These are phyloP conservation scores for Vigna angularis DNA, from an alignment of 306 rosid species.

Conservation along the genomic window DNA sequence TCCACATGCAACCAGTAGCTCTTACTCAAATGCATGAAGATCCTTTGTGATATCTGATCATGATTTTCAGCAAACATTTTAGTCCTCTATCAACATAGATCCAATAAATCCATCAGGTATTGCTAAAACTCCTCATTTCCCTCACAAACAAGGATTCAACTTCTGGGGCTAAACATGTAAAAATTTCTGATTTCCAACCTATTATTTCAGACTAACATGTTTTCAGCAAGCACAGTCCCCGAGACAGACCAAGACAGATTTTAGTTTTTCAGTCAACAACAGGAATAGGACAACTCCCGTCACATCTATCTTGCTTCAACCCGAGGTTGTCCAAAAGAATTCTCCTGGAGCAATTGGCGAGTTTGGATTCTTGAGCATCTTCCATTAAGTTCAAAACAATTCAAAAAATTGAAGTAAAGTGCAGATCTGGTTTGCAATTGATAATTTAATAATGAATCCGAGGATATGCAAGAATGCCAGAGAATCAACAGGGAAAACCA, in stretches of 20 bases:
- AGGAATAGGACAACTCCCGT: background rate
- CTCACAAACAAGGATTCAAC: background rate
- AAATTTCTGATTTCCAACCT: background rate
- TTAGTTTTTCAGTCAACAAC: background rate
- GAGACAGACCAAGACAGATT: background rate
- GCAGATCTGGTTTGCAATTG: background rate
- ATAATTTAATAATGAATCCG: constrained; percentile 4
- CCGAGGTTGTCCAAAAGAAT: background rate
- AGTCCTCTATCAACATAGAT: background rate
- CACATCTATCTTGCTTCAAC: background rate
- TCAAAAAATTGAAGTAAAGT: background rate
- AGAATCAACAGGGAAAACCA: constrained; percentile 13
- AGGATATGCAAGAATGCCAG: constrained; percentile 14
- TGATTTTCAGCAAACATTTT: background rate
- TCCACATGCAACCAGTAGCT: background rate
- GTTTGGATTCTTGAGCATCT: constrained; percentile 27
- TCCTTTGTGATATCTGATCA: background rate
- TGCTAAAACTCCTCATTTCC: background rate
- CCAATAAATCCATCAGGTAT: background rate
- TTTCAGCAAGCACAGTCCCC: background rate
- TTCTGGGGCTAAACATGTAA: background rate
- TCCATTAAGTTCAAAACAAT: background rate
- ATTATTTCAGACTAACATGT: background rate
- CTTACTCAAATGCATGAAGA: background rate
- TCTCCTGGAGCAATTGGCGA: background rate